Base-by-base conservation (phyloP, 768 basidiomycete genomes). In the Vishniacozyma victoriae region DNA sequence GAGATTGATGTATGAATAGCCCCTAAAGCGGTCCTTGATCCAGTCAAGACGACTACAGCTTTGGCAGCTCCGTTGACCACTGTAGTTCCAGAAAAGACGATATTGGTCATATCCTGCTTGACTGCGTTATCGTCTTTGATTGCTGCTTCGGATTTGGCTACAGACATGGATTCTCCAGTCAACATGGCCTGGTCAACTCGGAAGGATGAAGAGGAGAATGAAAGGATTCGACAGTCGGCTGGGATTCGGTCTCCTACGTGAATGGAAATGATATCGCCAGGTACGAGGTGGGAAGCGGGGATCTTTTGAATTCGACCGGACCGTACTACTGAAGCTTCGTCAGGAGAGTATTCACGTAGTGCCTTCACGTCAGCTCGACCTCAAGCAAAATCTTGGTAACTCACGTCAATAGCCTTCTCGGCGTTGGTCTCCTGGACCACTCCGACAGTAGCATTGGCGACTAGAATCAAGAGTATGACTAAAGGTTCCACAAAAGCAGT, bases 91-190 rank as follows among this genome's bases (percentile, higher is more conserved):
- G 88, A 84, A 73, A 97, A 97, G 11, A 97, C 75, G 74, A 95
- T 95, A 73, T 96, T 97, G 48, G 79, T 83, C 92, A 93, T 93
- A 63, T 99, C 93, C 73, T 97, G 93, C 74, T 93, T 95, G 50
- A 97, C 93, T 5, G 92, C 93, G 57, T 76, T 79, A 27, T 61
- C 40, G 63, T 96, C 93, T 9, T 75, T 57, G 38, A 99, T 83
- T 24, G 78, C 74, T 7, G 80, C 80, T 5, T 79, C 67, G 16
- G 76, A 80, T 75, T 99, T 99, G 76, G 82, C 80, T 35, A 96
- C 92, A 56, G 87, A 89, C 50, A 77, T 78, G 59, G 86, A 88
- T 75, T 99, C 93, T 20, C 93, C 93, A 2, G 93, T 99, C 43
- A 99, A 79, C 64, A 97, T 87, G 25, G 93, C 92, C 73, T 99